Conservation (phyloP, 2,329 filamentous ascomycete species). For the Colletotrichum sp. region DNA sequence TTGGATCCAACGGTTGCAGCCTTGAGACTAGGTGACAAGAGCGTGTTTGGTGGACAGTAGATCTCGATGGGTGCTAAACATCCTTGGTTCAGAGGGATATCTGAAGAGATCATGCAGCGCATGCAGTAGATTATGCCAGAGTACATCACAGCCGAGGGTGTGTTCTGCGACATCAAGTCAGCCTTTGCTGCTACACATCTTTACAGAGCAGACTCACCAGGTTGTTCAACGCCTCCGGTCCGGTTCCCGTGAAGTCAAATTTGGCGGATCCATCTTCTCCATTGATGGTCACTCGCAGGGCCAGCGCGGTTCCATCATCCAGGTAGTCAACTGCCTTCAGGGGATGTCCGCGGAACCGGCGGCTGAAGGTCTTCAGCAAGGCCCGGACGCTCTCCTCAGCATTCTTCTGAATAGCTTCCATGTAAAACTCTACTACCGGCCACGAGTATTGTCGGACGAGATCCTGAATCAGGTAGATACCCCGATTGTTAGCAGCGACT, state of each 20-base stretch:
- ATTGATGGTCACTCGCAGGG: constrained; percentile 49
- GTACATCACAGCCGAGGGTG: constrained; percentile 27
- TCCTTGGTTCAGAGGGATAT: constrained; percentile 87
- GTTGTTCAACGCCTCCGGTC: constrained; percentile 50
- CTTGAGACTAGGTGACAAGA: constrained; percentile 53
- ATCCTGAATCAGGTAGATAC: constrained; percentile 70
- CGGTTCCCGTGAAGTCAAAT: constrained; percentile 55
- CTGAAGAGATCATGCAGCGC: constrained; percentile 77
- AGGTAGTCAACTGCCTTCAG: constrained; percentile 77
- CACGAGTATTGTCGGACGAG: neutral
- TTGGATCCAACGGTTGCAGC: constrained; percentile 85
- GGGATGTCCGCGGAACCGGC: constrained; percentile 71
- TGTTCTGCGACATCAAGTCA: neutral
- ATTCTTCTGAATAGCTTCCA: constrained; percentile 9
- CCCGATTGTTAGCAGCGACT: constrained; percentile 76
- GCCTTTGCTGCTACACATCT: neutral
- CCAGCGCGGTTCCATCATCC: constrained; percentile 59
- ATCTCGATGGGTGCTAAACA: constrained; percentile 80
- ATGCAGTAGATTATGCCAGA: constrained; percentile 45
- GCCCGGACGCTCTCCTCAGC: constrained; percentile 3
- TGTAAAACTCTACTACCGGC: constrained; percentile 36
- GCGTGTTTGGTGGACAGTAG: constrained; percentile 63
- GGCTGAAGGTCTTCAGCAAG: constrained; percentile 31
- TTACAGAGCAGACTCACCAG: neutral
- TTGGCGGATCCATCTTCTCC: constrained; percentile 71